Evolutionary conservation across 177 flowering plant species (phyloP).

Genomic region (Vitis hybrid): DNA sequence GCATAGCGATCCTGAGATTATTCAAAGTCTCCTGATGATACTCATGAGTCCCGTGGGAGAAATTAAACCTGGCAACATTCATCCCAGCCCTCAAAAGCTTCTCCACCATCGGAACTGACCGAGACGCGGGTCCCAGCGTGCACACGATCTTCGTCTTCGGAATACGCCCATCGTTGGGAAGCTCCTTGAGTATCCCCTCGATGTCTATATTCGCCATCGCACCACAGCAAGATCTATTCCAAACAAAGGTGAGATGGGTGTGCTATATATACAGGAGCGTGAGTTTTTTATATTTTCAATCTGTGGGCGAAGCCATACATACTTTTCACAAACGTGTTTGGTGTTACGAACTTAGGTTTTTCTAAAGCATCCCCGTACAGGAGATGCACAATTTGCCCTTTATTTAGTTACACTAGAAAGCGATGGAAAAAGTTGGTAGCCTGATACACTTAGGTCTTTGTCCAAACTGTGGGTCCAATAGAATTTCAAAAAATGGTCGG

Average conservation of each 20-base stretch:
- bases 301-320: too few species aligned
- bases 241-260: neutral
- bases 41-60: constrained; percentile 84
- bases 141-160: constrained; percentile 89
- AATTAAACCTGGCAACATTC: constrained; percentile 92
- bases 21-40: constrained; percentile 85
- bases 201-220: constrained; percentile 80
- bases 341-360: too few species aligned
- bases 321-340: too few species aligned
- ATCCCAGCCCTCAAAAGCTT: constrained; percentile 84
- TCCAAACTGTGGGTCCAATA: too few species aligned
- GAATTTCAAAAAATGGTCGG: too few species aligned
- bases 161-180: constrained; percentile 57
- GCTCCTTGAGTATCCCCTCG: constrained; percentile 71
- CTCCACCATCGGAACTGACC: constrained; percentile 71
- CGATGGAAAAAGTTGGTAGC: too few species aligned
- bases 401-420: too few species aligned
- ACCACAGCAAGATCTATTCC: neutral
- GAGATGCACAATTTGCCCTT: too few species aligned
- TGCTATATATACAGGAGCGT: too few species aligned
- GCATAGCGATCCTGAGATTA: constrained; percentile 74
- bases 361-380: too few species aligned
- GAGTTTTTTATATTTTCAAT: too few species aligned
- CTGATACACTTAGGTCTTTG: too few species aligned
- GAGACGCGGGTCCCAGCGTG: constrained; percentile 81